A percentile compares a stretch with the other conserved stretches of the same genome.
Evolutionary conservation across 768 basidiomycete species (phyloP).

Genomic region (Lactarius vividus): DNA sequence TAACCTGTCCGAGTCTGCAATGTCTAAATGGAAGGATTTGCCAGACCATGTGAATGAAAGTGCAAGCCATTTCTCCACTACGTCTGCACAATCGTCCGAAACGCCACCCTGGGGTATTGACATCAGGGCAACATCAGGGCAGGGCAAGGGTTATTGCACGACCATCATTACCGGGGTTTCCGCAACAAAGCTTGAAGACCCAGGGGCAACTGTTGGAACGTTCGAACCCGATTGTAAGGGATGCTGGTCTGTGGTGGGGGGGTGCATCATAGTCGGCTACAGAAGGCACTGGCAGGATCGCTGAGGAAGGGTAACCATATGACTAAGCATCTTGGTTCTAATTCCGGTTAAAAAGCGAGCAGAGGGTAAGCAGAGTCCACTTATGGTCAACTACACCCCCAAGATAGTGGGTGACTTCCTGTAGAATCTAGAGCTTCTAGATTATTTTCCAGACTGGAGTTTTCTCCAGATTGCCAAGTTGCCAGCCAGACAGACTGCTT

Average conservation of each 20-base stretch:
- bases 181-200: neutral
- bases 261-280: neutral
- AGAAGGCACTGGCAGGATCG: neutral
- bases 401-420: too few relatives aligned
- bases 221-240: neutral
- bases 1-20: constrained; percentile 79
- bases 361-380: too few relatives aligned
- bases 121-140: constrained; percentile 9
- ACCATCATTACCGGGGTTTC: constrained; percentile 7
- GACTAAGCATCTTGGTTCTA: too few relatives aligned
- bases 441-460: too few relatives aligned
- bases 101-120: neutral
- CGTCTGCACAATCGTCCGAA: neutral
- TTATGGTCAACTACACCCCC: too few relatives aligned
- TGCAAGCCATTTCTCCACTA: constrained; percentile 49
- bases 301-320: too few relatives aligned
- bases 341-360: too few relatives aligned
- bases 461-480: too few relatives aligned
- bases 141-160: neutral
- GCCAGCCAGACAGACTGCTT: too few relatives aligned
- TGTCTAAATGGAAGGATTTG: constrained; percentile 57
- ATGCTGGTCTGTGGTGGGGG: neutral
- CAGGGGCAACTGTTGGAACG: neutral
- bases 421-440: too few relatives aligned
- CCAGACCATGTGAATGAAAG: constrained; percentile 74